A percentile compares a stretch with the other conserved stretches of the same genome.
These are phyloP conservation scores for Arthrobotrys sinensis DNA, from an alignment of 2,329 filamentous ascomycete species.

Conservation along the genomic window DNA sequence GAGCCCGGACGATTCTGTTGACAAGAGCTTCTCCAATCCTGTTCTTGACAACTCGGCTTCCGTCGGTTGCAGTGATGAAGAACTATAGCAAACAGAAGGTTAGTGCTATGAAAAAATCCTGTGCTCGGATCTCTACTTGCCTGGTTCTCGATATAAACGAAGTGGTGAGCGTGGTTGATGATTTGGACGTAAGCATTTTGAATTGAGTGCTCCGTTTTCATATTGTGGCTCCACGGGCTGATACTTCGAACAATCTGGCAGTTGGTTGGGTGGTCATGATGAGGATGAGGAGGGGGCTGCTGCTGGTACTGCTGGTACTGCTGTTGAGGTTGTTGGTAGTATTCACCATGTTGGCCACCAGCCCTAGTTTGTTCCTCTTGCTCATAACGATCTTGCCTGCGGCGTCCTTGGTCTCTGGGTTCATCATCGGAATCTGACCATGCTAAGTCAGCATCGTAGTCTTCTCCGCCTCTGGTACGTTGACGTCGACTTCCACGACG, in stretches of 20 bases:
- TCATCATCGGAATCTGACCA: slow-evolving; percentile 50
- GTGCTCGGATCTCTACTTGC: slow-evolving; percentile 64
- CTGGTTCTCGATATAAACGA: slow-evolving; percentile 85
- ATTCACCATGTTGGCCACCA: slow-evolving; percentile 22
- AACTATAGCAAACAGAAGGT: slow-evolving; percentile 72
- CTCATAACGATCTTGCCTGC: slow-evolving; percentile 13
- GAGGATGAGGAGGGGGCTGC: slow-evolving; percentile 2
- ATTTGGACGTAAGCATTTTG: slow-evolving; percentile 84
- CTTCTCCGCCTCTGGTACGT: slow-evolving; percentile 24
- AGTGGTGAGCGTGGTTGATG: slow-evolving; percentile 79
- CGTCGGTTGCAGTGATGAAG: slow-evolving; percentile 86
- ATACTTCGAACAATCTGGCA: slow-evolving; percentile 70
- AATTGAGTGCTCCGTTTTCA: slow-evolving; percentile 80
- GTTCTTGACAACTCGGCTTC: slow-evolving; percentile 81
- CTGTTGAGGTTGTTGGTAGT: slow-evolving; percentile 35
- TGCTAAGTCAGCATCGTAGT: slow-evolving; percentile 34
- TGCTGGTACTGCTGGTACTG: background rate
- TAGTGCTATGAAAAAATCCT: background rate
- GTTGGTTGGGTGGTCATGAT: slow-evolving; percentile 70
- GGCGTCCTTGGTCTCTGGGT: slow-evolving; percentile 1
- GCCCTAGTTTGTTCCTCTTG: slow-evolving; percentile 28
- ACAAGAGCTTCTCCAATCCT: slow-evolving; percentile 84
- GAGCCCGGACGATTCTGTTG: slow-evolving; percentile 80
- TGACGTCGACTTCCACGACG: slow-evolving; percentile 19
- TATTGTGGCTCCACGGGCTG: slow-evolving; percentile 75